These are phyloP conservation scores for Metschnikowia gelsemii DNA, from an alignment of 805 yeast species.

Conservation along the genomic window DNA sequence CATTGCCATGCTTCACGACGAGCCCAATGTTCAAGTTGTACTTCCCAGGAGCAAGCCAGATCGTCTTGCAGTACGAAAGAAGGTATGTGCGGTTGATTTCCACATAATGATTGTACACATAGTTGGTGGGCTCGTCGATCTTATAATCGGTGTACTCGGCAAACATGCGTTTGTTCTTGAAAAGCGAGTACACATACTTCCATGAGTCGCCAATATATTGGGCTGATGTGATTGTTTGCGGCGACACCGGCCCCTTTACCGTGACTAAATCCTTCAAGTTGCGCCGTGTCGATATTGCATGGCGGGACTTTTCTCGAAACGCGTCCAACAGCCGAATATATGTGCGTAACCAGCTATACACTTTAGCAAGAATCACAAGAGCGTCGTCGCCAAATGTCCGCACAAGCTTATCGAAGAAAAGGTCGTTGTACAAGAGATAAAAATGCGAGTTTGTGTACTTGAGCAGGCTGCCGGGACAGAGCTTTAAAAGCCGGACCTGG, in stretches of 20 bases:
- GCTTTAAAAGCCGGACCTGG: constrained; percentile 35
- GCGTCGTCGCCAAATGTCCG: constrained; percentile 39
- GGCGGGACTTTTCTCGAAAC: constrained; percentile 30
- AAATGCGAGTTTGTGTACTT: constrained; percentile 42
- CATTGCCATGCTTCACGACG: constrained; percentile 52
- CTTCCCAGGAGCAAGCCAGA: constrained; percentile 49
- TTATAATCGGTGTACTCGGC: constrained; percentile 46
- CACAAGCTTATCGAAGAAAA: constrained; percentile 41
- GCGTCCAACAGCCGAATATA: constrained; percentile 42
- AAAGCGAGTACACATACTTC: constrained; percentile 50
- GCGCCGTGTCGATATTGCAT: constrained; percentile 28
- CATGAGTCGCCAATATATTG: constrained; percentile 51
- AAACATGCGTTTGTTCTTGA: constrained; percentile 52
- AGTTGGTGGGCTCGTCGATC: constrained; percentile 49
- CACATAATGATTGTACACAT: constrained; percentile 44
- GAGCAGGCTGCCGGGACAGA: constrained; percentile 34
- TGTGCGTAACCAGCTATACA: constrained; percentile 38
- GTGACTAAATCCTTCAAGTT: constrained; percentile 26
- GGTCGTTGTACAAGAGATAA: constrained; percentile 50
- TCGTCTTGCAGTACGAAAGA: constrained; percentile 44
- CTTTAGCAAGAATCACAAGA: constrained; percentile 29
- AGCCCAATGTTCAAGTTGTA: constrained; percentile 54
- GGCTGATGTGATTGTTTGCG: constrained; percentile 3
- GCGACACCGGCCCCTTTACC: background rate
- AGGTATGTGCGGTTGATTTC: constrained; percentile 51